Conservation (phyloP, 2,329 filamentous ascomycete species). For the Exophiala aquamarina region DNA sequence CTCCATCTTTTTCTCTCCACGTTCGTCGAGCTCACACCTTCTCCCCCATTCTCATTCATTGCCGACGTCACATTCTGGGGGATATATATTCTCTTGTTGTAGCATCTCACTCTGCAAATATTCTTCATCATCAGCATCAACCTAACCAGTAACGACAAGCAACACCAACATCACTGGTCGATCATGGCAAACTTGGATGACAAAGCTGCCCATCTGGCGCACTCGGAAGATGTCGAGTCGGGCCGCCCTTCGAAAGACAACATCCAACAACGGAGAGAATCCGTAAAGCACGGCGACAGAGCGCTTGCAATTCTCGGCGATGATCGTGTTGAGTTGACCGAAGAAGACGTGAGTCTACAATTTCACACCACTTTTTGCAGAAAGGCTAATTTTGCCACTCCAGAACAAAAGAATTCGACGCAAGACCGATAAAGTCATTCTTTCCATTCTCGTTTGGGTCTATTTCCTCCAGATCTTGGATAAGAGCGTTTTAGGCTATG, state of each 20-base stretch:
- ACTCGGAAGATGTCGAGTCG: slow-evolving; percentile 23
- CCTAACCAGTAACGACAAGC: background rate
- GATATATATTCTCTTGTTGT: slow-evolving; percentile 2
- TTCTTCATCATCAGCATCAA: background rate
- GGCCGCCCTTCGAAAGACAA: slow-evolving; percentile 12
- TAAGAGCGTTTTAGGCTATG: slow-evolving; percentile 59
- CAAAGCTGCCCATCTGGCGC: slow-evolving; percentile 16
- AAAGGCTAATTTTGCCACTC: slow-evolving; percentile 3
- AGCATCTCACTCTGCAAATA: background rate
- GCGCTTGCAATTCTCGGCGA: slow-evolving; percentile 27
- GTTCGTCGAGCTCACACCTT: too few relatives aligned
- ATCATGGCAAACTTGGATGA: slow-evolving; percentile 18
- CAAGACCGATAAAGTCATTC: slow-evolving; percentile 62
- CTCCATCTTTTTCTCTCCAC: too few relatives aligned
- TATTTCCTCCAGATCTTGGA: slow-evolving; percentile 56
- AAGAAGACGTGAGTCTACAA: slow-evolving; percentile 35
- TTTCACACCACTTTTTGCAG: background rate
- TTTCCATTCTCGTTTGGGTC: slow-evolving; percentile 48
- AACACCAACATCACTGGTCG: background rate
- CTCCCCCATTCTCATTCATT: too few relatives aligned
- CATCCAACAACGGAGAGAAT: slow-evolving; percentile 8
- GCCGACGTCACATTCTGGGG: background rate
- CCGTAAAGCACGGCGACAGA: slow-evolving; percentile 25
- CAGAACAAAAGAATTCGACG: slow-evolving; percentile 57
- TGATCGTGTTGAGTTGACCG: slow-evolving; percentile 34